Conservation (phyloP, 805 yeast species). For the Candida sphagnicola region DNA sequence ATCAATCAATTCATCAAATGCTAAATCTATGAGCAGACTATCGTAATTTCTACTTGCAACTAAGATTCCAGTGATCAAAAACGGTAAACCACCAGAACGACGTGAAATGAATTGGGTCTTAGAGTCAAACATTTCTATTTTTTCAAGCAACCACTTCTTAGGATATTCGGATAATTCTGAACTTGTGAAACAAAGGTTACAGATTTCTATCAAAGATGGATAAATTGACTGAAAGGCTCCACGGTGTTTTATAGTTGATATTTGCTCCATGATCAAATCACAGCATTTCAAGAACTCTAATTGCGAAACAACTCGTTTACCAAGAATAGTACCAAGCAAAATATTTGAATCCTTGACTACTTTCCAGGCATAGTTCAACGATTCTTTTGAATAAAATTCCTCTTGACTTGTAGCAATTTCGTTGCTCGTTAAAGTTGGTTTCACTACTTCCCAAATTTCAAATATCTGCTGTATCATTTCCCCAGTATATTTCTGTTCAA, state of each 20-base stretch:
- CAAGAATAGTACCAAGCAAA: conserved; percentile 46
- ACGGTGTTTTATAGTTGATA: conserved; percentile 74
- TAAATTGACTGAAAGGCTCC: conserved; percentile 90
- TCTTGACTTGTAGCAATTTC: conserved; percentile 38
- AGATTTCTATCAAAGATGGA: conserved; percentile 67
- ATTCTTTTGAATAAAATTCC: conserved; percentile 35
- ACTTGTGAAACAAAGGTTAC: conserved; percentile 46
- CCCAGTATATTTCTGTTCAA: conserved; percentile 6
- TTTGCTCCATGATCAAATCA: conserved; percentile 56
- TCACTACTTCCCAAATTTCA: conserved; percentile 42
- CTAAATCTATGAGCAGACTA: conserved; percentile 34
- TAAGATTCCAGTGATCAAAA: conserved; percentile 69
- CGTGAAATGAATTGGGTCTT: conserved; percentile 74
- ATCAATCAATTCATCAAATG: conserved; percentile 49
- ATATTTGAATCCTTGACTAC: conserved; percentile 71
- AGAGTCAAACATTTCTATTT: conserved; percentile 46
- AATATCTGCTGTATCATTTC: conserved; percentile 15
- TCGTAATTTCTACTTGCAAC: conserved; percentile 37
- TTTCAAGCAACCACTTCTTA: conserved; percentile 55
- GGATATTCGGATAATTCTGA: conserved; percentile 37
- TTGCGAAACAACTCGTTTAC: conserved; percentile 3
- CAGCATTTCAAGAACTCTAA: conserved; percentile 39
- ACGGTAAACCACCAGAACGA: conserved; percentile 91
- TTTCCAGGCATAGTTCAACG: conserved; percentile 76
- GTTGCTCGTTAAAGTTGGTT: conserved; percentile 56